Evolutionary conservation across 169 alveolate species (phyloP), one percentile per base, ranked within the genome.

Genomic region (Eimeria zaria): DNA sequence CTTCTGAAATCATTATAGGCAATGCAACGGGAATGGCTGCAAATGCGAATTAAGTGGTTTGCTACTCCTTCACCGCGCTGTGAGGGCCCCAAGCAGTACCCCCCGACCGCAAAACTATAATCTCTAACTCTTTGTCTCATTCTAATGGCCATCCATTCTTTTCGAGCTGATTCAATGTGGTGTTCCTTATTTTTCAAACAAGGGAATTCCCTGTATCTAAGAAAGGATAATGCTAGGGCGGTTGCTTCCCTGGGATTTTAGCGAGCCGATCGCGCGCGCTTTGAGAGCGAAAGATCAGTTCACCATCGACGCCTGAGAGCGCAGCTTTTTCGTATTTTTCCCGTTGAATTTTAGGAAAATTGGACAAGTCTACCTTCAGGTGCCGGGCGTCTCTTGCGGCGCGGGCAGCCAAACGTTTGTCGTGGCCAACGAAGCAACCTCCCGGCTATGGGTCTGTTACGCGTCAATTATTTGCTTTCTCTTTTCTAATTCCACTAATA

Each of bases 231-330:
- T 51, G 60, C 64, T 9, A n/a, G 88, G 8, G 46, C 44, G 1
- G 44, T n/a, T 46, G 64, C 88, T 12, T 30, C 44, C 87, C 22
- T 5, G 88, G 46, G 30, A 16, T 4, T 27, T 48, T 24, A 51
- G 88, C 83, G n/a, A 73, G 55, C 83, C 55, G 55, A 73, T 36
- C 83, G 83, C 83, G 83, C 83, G 83, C 18, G n/a, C 12, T 46
- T 73, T 20, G 81, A 33, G 1, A 20, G 83, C 55, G 83, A 5
- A 18, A 36, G 83, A 18, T 51, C 9, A 0, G 74, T 20, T 39
- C 83, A 39, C 22, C n/a, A 12, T 3, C 83, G 2, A 36, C 55
- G 1, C 18, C 55, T 41, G 55, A 73, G 33, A 39, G 33, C n/a
- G 5, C 51, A 39, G 55, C 51, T 36, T 36, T 73, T 39, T 73